Evolutionary conservation across 2,329 filamentous ascomycete species (phyloP).

Genomic region (Aspergillus costaricaensis): DNA sequence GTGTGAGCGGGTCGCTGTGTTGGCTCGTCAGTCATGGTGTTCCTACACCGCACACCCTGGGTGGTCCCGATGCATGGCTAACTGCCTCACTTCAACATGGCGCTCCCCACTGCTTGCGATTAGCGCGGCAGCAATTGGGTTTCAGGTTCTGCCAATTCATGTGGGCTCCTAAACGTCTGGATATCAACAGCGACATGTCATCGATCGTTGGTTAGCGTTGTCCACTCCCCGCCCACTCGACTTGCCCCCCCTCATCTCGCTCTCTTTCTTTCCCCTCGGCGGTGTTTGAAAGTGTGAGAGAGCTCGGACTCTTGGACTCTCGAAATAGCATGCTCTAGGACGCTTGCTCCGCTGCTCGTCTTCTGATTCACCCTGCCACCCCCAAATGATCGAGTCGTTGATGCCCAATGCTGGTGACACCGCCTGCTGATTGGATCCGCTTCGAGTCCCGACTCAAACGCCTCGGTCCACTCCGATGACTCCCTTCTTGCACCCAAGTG

Average conservation of each 20-base stretch:
- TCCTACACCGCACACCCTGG: conserved; percentile 21
- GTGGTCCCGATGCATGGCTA: conserved; percentile 25
- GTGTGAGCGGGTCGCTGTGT: conserved; percentile 23
- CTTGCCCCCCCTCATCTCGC: conserved; percentile 8
- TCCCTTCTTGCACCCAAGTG: conserved; percentile 18
- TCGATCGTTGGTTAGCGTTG: conserved; percentile 23
- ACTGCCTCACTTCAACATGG: conserved; percentile 26
- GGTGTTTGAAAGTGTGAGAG: conserved; percentile 8
- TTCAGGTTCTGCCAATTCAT: conserved; percentile 21
- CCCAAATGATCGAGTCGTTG: conserved; percentile 21
- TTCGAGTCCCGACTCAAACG: conserved; percentile 10
- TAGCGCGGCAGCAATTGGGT: conserved; percentile 21
- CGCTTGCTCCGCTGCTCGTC: conserved; percentile 6
- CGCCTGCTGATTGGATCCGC: conserved; percentile 16
- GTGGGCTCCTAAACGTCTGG: conserved; percentile 24
- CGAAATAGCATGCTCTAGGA: conserved; percentile 9
- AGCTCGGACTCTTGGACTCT: conserved; percentile 8
- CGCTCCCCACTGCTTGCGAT: conserved; percentile 23
- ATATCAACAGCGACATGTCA: conserved; percentile 28
- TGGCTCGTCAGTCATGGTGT: conserved; percentile 21
- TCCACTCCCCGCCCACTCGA: conserved; percentile 22
- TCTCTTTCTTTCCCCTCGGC: conserved; percentile 3
- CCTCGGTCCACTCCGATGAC: conserved; percentile 15
- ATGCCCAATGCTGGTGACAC: conserved; percentile 26
- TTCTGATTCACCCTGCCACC: conserved; percentile 21